phyloP scores from a whole-genome alignment of 768 basidiomycete genomes.

The Naematelia aurantialba region DNA sequence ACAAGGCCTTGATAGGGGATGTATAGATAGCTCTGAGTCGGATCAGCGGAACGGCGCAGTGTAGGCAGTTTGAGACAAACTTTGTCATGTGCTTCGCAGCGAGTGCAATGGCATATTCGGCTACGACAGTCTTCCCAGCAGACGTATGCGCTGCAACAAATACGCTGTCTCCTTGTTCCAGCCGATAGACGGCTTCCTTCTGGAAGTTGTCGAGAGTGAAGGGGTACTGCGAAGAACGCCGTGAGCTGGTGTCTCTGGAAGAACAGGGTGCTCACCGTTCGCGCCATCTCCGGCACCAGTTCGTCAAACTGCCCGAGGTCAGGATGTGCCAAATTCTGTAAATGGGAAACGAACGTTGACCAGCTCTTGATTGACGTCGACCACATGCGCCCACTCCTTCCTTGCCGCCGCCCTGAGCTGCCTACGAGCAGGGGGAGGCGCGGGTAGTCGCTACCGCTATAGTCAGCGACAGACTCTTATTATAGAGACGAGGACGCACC shows the following conservation, averaged over 20 bases:
- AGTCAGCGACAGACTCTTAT: conserved; percentile 8
- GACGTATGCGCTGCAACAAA: conserved; percentile 99
- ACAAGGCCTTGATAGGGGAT: conserved; percentile 95
- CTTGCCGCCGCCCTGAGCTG: conserved; percentile 55
- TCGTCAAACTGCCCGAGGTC: conserved; percentile 55
- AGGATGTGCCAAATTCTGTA: background rate
- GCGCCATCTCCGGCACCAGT: conserved; percentile 94
- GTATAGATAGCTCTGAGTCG: conserved; percentile 88
- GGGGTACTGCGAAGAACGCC: too few relatives aligned
- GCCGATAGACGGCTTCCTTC: conserved; percentile 95
- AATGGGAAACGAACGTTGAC: conserved; percentile 55
- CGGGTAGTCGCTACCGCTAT: conserved; percentile 36
- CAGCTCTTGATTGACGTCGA: conserved; percentile 86
- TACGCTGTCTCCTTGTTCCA: conserved; percentile 95
- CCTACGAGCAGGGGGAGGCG: conserved; percentile 38
- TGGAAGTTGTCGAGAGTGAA: conserved; percentile 98
- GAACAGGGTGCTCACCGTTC: conserved; percentile 76
- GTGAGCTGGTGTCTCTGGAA: background rate
- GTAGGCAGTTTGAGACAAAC: conserved; percentile 52
- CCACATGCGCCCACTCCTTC: conserved; percentile 96
- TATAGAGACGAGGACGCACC: conserved; percentile 52
- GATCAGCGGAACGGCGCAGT: conserved; percentile 4
- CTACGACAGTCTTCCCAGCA: conserved; percentile 99
- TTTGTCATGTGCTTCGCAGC: conserved; percentile 99
- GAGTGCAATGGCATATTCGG: conserved; percentile 95